Percentiles rank a stretch among this genome's conserved stretches.
Evolutionary conservation across 257 asterid species (phyloP).

Genomic region (Knoxia roxburghii): DNA sequence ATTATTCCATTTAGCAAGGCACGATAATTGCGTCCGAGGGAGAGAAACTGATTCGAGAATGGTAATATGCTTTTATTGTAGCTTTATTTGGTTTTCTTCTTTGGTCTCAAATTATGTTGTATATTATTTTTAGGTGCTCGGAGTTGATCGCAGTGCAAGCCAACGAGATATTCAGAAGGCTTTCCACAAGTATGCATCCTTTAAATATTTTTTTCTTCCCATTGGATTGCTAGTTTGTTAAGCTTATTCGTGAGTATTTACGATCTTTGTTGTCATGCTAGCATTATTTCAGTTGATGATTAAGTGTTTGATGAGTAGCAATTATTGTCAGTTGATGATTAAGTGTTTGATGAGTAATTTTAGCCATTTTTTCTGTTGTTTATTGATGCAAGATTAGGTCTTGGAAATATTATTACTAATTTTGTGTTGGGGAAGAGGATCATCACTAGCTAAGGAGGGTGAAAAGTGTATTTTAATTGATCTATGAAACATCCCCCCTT

Average conservation of each 20-base stretch:
- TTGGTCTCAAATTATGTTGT: constrained; percentile 12
- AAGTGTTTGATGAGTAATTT: background rate
- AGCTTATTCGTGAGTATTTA: background rate
- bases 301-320: background rate
- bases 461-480: background rate
- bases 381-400: background rate
- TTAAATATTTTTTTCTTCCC: background rate
- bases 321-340: background rate
- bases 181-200: constrained; percentile 74
- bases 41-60: too few relatives aligned
- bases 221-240: background rate
- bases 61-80: background rate
- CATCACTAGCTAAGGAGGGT: too few relatives aligned
- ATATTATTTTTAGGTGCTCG: constrained; percentile 60
- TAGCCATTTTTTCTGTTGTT: too few relatives aligned
- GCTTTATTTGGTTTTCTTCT: background rate
- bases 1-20: too few relatives aligned
- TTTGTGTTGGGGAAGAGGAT: background rate
- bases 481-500: background rate
- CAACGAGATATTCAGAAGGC: constrained; percentile 94
- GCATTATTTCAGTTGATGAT: background rate
- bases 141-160: constrained; percentile 72
- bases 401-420: background rate
- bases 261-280: too few relatives aligned
- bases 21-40: background rate